Base-by-base conservation (phyloP, 495 filamentous ascomycete genomes). In the Tuber aestivum region DNA sequence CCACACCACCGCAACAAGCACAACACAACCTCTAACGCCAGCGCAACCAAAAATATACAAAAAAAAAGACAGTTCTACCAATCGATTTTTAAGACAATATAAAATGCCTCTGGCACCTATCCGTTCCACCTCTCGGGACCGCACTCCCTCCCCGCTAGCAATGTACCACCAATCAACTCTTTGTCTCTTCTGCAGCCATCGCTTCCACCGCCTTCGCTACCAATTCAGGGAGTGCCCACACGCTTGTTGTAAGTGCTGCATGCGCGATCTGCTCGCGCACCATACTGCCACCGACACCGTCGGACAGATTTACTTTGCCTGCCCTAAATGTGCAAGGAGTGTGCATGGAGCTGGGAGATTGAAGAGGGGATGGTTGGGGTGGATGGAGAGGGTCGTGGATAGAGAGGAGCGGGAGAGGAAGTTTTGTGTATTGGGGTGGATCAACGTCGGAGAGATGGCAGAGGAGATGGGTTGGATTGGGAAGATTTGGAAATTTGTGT, bases 211-310 rank as follows among this genome's bases (percentile, higher is more conserved):
- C 27, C n/a, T 61, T 6, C 56, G 56, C 3, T 61, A 61, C n/a
- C 56, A 61, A 61, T 61, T 61, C 56, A 8, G 56, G n/a, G 56
- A 61, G 27, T 61, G 56, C n/a, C 56, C 56, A 3, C 56, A 32
- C 12, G 56, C 56, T 0, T 61, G 56, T 16, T 61, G 56, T 10
- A 32, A 32, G 56, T 3, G 10, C n/a, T 61, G 56, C 56, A 61
- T 61, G 56, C n/a, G 56, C 56, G 0, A 32, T 1, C 5, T 61
- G 0, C n/a, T 61, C 56, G 9, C 9, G 3, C 3, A 32, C n/a
- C 8, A n/a, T 3, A 56, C 48, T 0, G 23, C 7, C 8, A n/a
- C 3, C 2, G 23, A 32, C 3, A 3, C 0, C 1, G 0, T 32
- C 0, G 56, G 56, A 6, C n/a, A 32, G n/a, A 32, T 16, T 0